Evolutionary conservation across 2,329 filamentous ascomycete species (phyloP).

Genomic region (Diaporthe ampelina): DNA sequence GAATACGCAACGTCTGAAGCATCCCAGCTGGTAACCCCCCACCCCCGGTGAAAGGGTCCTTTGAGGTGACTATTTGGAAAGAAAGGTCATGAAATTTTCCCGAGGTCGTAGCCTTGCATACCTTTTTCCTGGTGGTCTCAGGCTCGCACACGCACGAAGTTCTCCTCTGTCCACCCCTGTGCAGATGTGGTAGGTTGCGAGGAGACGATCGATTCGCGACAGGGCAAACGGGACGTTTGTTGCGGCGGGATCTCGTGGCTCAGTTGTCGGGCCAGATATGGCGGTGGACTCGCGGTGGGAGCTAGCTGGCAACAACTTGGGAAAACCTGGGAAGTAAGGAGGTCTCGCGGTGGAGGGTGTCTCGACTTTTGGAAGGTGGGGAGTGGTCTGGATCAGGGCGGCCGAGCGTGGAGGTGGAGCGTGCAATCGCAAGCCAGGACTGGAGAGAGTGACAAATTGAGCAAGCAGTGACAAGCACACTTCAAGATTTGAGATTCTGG

Average conservation of each 20-base stretch:
- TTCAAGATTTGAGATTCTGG: constrained; percentile 23
- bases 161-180: constrained; percentile 7
- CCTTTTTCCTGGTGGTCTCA: constrained; percentile 30
- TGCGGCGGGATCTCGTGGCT: constrained; percentile 14
- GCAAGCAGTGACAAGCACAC: not conserved
- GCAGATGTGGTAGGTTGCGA: constrained; percentile 1
- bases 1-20: not conserved
- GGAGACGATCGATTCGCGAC: not conserved
- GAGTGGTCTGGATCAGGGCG: constrained; percentile 20
- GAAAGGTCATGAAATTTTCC: not conserved
- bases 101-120: constrained; percentile 22
- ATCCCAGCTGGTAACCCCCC: not conserved
- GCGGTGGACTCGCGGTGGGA: not conserved
- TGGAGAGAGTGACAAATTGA: constrained; percentile 16
- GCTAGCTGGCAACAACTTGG: not conserved
- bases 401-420: constrained; percentile 24
- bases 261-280: not conserved
- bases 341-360: constrained; percentile 32
- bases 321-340: constrained; percentile 17
- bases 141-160: not conserved
- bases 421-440: constrained; percentile 21
- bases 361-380: constrained; percentile 17
- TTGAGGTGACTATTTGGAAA: not conserved
- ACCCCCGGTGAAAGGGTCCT: constrained; percentile 12
- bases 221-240: constrained; percentile 10